Percentiles rank a stretch among this genome's conserved stretches.
Conservation (phyloP, 306 rosid genomes). For the Trifolium dubium region DNA sequence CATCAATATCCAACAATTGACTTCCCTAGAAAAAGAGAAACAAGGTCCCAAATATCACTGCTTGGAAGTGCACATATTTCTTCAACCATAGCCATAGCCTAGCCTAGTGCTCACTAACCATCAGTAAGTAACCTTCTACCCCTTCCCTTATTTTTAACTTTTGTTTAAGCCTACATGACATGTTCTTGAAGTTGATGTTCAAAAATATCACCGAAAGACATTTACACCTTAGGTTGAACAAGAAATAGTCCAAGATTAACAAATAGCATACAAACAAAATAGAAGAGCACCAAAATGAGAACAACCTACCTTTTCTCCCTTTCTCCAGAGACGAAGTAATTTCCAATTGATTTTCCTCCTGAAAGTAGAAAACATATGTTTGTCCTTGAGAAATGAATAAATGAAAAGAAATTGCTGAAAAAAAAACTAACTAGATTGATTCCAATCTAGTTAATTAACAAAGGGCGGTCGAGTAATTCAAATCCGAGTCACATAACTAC, state of each 20-base stretch:
- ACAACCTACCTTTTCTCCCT: slow-evolving; percentile 62
- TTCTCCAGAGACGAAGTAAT: slow-evolving; percentile 48
- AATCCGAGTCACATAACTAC: slow-evolving; percentile 31
- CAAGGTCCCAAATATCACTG: not conserved
- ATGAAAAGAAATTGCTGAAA: slow-evolving; percentile 27
- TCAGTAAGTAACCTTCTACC: not conserved
- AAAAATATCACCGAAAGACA: slow-evolving; percentile 25
- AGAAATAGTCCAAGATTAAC: slow-evolving; percentile 18
- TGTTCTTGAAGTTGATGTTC: slow-evolving; percentile 8
- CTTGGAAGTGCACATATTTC: not conserved
- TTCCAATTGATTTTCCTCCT: slow-evolving; percentile 61
- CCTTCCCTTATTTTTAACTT: slow-evolving; percentile 14
- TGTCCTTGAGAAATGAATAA: slow-evolving; percentile 22
- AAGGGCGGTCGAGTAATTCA: slow-evolving; percentile 5
- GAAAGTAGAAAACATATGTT: slow-evolving; percentile 42
- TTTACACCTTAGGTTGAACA: slow-evolving; percentile 28
- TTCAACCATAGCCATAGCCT: not conserved
- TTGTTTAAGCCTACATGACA: slow-evolving; percentile 10
- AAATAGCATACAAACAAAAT: not conserved
- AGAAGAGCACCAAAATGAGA: not conserved
- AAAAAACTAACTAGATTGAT: slow-evolving; percentile 25
- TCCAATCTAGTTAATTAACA: not conserved
- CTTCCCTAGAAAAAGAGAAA: not conserved
- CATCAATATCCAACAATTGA: not conserved
- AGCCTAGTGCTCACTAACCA: no score